phyloP scores from a whole-genome alignment of 352 stramenopile species.

The Lagenidium giganteum region DNA sequence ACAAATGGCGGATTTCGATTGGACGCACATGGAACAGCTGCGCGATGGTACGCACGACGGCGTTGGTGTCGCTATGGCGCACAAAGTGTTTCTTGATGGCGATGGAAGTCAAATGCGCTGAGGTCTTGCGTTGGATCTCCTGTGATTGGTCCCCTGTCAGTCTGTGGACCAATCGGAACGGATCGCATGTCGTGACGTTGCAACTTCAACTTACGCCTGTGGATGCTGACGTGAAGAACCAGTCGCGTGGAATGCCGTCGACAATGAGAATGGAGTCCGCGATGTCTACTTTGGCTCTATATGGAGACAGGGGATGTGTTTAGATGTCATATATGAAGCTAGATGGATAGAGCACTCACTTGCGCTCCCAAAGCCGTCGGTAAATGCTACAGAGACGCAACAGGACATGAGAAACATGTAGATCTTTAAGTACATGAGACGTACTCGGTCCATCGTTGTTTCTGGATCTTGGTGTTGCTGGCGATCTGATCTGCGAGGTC shows the following conservation, averaged over 20 bases:
- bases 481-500: conserved; percentile 54
- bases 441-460: conserved; percentile 53
- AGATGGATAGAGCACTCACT: conserved; percentile 18
- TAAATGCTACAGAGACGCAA: conserved; percentile 29
- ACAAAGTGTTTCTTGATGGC: conserved; percentile 42
- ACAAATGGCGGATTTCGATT: not conserved
- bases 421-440: conserved; percentile 3
- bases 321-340: not conserved
- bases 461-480: conserved; percentile 37
- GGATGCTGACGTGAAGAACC: conserved; percentile 55
- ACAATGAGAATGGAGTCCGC: conserved; percentile 46
- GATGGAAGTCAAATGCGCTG: conserved; percentile 26
- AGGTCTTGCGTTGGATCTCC: conserved; percentile 49
- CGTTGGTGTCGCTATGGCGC: conserved; percentile 11
- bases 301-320: not conserved
- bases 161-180: no score
- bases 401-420: not conserved
- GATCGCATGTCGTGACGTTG: not conserved
- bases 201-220: conserved; percentile 30
- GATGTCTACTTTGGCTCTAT: conserved; percentile 53
- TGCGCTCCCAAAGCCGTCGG: conserved; percentile 48
- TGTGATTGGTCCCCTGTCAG: no score
- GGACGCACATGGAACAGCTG: conserved; percentile 23
- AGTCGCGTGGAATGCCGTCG: conserved; percentile 32
- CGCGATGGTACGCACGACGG: conserved; percentile 17